phyloP scores from a whole-genome alignment of 768 basidiomycete species.

The Basidioascus undulatus region DNA sequence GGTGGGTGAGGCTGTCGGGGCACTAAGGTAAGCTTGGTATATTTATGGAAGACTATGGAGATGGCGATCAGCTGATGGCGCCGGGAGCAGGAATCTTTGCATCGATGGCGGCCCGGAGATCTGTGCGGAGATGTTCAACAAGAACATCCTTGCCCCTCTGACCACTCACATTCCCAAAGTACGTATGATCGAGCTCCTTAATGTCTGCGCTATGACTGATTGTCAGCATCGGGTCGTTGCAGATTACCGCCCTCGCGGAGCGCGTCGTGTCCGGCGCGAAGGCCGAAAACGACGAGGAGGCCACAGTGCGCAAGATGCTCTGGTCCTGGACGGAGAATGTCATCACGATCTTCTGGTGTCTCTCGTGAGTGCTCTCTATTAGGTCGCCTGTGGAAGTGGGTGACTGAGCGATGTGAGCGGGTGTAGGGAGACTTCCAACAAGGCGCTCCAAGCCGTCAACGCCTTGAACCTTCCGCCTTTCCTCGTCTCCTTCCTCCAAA shows the following conservation, averaged over 20 bases:
- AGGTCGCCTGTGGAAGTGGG: neutral
- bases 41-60: neutral
- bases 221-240: slow-evolving; percentile 7
- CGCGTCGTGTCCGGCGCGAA: slow-evolving; percentile 30
- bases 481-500: slow-evolving; percentile 65
- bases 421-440: slow-evolving; percentile 68
- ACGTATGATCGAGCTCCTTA: slow-evolving; percentile 1
- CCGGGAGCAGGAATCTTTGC: slow-evolving; percentile 46
- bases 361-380: slow-evolving; percentile 43
- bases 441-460: slow-evolving; percentile 69
- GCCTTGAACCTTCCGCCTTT: slow-evolving; percentile 53
- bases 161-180: slow-evolving; percentile 60
- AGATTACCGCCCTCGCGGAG: slow-evolving; percentile 53
- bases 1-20: slow-evolving; percentile 64
- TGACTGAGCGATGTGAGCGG: slow-evolving; percentile 11
- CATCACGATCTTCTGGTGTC: slow-evolving; percentile 77
- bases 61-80: neutral
- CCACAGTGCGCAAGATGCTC: slow-evolving; percentile 38
- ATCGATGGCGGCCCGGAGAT: slow-evolving; percentile 90
- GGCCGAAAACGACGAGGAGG: slow-evolving; percentile 40
- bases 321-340: slow-evolving; percentile 79
- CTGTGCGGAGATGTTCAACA: slow-evolving; percentile 92
- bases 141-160: slow-evolving; percentile 60
- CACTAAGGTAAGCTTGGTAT: slow-evolving; percentile 38
- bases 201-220: slow-evolving; percentile 5